A percentile compares a stretch with the other conserved stretches of the same genome.
phyloP scores from a whole-genome alignment of 2,329 filamentous ascomycete species.

The Myrmaecium sp. region DNA sequence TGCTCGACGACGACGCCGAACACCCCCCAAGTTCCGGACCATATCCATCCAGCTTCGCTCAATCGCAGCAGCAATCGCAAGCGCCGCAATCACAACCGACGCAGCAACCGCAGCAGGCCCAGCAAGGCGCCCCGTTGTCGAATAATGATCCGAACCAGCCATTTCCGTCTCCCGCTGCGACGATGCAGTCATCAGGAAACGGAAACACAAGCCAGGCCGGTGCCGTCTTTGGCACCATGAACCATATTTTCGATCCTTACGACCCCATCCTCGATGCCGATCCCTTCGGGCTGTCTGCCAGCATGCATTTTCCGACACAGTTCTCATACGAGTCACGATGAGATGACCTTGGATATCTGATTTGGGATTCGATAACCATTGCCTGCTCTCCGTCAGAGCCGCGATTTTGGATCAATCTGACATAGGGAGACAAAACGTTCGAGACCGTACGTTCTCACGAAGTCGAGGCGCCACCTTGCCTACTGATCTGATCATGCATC shows the following conservation, averaged over 20 bases:
- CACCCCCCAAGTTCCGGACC: constrained; percentile 52
- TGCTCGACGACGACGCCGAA: constrained; percentile 64
- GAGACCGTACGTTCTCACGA: no score
- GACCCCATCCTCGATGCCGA: constrained; percentile 85
- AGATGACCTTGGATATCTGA: no score
- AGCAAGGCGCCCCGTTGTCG: constrained; percentile 13
- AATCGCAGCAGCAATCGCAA: constrained; percentile 37
- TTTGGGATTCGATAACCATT: no score
- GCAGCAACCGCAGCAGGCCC: constrained; percentile 20
- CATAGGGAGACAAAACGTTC: no score
- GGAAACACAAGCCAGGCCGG: constrained; percentile 12
- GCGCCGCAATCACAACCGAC: constrained; percentile 20
- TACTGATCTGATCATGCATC: no score
- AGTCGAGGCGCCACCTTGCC: no score
- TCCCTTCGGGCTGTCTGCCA: constrained; percentile 81
- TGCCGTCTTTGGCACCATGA: constrained; percentile 27
- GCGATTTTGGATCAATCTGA: no score
- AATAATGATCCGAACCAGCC: constrained; percentile 8
- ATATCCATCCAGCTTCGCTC: no score
- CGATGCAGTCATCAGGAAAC: constrained; percentile 16
- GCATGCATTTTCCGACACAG: constrained; percentile 84
- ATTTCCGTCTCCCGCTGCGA: constrained; percentile 15
- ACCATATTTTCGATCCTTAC: constrained; percentile 48
- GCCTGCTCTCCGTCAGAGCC: no score
- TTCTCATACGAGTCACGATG: constrained; percentile 46